Base-by-base conservation (phyloP, 2,329 filamentous ascomycete genomes). In the Aspergillus sp. region DNA sequence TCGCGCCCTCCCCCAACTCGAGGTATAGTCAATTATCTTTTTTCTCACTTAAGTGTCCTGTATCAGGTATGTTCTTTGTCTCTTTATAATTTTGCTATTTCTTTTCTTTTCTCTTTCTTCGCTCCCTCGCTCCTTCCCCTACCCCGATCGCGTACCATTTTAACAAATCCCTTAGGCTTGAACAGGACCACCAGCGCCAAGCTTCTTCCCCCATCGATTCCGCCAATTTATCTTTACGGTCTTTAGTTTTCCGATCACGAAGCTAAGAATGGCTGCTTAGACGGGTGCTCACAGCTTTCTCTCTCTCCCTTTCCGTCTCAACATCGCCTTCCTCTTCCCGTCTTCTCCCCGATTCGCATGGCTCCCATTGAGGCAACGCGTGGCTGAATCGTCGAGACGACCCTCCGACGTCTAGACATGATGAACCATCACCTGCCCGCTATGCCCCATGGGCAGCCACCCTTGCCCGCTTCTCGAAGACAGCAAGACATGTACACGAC, bases 381-480 rank as follows among this genome's bases (percentile, higher is more conserved):
- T 74, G 72, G 71, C 66, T 72, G 63, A 71, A 55, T 65, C 62
- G 69, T 73, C 67, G 72, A 73, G 71, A 67, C 72, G 71, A 69
- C 62, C 62, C 60, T 59, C 52, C 61, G 64, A 58, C 69, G 67
- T 66, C 64, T 70, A 69, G 69, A 73, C 72, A 78, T 72, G 71
- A 79, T 79, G 75, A 79, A 79, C 69, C 76, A 78, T 66, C 76
- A 79, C 69, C 67, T 77, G 65, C 75, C 73, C 67, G 73, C 71
- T 64, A 78, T 77, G 73, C 75, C 72, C 63, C 78, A 80, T 73
- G 78, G 78, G 76, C 78, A 80, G 71, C 79, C 80, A 56, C 80
- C 81, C 49, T 81, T 81, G 71, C 79, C 80, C 57, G 77, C 77
- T 64, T 75, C 79, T 24, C 77, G 78, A 61, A 77, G 77, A 63